Conservation (phyloP, 148 eudicot genomes). For the Rhododendron williamsianum region DNA sequence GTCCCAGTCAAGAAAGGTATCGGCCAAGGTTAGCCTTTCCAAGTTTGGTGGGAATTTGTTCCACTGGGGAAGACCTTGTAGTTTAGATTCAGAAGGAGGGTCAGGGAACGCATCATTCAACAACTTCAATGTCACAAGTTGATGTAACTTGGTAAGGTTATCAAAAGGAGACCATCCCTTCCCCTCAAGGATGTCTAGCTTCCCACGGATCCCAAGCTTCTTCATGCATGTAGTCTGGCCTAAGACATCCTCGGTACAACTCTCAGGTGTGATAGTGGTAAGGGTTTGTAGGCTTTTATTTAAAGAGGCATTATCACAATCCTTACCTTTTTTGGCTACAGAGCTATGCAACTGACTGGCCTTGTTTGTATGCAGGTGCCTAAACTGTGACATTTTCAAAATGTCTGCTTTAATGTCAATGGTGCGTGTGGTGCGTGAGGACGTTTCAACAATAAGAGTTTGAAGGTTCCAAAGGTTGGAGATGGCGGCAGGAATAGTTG, state of each 20-base stretch:
- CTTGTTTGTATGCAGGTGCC: slow-evolving; percentile 29
- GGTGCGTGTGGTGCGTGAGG: slow-evolving; percentile 16
- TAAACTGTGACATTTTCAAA: slow-evolving; percentile 30
- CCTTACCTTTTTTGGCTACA: neutral
- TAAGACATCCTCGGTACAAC: neutral
- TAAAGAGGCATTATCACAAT: slow-evolving; percentile 7
- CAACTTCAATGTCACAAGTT: slow-evolving; percentile 20
- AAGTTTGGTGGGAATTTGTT: slow-evolving; percentile 34
- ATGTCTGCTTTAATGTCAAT: slow-evolving; percentile 31
- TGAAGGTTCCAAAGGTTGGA: slow-evolving; percentile 29
- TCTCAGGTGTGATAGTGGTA: neutral
- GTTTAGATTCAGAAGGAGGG: slow-evolving; percentile 13
- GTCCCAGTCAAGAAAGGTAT: slow-evolving; percentile 19
- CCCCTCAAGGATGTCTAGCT: slow-evolving; percentile 22
- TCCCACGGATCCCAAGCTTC: neutral
- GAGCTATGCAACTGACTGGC: slow-evolving; percentile 17
- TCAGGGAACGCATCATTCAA: slow-evolving; percentile 18
- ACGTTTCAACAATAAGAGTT: slow-evolving; percentile 27
- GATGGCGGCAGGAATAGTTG: slow-evolving; percentile 22
- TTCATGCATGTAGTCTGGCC: neutral
- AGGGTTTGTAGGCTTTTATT: neutral
- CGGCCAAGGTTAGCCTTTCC: slow-evolving; percentile 13
- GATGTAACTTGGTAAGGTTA: slow-evolving; percentile 14
- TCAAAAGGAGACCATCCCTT: slow-evolving; percentile 11
- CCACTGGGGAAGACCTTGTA: slow-evolving; percentile 16